Conservation (phyloP, 768 basidiomycete genomes). For the Serendipita sp. region DNA sequence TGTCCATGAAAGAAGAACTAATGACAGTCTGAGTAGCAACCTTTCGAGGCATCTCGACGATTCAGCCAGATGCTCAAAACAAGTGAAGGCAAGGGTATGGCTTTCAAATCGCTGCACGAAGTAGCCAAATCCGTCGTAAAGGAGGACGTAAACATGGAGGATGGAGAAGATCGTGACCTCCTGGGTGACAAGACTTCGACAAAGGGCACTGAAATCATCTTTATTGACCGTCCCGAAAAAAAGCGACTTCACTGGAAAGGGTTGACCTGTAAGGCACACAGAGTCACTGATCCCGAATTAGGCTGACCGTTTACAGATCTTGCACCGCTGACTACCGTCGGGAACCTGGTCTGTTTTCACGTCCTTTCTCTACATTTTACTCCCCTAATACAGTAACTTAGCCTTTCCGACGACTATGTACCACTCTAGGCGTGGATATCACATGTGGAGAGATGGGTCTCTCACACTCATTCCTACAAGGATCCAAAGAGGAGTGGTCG, state of each 20-base stretch:
- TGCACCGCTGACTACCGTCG: slow-evolving; percentile 83
- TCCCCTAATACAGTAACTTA: slow-evolving; percentile 17
- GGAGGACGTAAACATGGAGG: slow-evolving; percentile 6
- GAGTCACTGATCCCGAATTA: slow-evolving; percentile 7
- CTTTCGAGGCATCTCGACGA: slow-evolving; percentile 40
- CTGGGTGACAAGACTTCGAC: slow-evolving; percentile 7
- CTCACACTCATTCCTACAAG: slow-evolving; percentile 70
- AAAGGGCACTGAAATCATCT: slow-evolving; percentile 5
- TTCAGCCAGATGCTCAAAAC: slow-evolving; percentile 29
- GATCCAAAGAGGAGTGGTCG: slow-evolving; percentile 90
- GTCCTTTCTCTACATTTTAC: neutral
- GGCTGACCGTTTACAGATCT: slow-evolving; percentile 33
- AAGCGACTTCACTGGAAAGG: slow-evolving; percentile 71
- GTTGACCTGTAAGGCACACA: slow-evolving; percentile 53
- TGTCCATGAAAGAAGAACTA: neutral
- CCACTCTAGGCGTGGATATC: slow-evolving; percentile 77
- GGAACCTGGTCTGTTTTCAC: slow-evolving; percentile 54
- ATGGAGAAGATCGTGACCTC: neutral
- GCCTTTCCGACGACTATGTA: slow-evolving; percentile 88
- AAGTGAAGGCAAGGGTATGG: slow-evolving; percentile 26
- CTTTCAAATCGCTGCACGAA: slow-evolving; percentile 16
- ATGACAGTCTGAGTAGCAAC: slow-evolving; percentile 31
- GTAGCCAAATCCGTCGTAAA: slow-evolving; percentile 12
- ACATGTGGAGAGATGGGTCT: slow-evolving; percentile 97
- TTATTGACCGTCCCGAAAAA: slow-evolving; percentile 46